A percentile compares a stretch with the other conserved stretches of the same genome.
phyloP scores from a whole-genome alignment of 225 moss, liverwort and hornwort species.

The Rhytidiadelphus loreus region DNA sequence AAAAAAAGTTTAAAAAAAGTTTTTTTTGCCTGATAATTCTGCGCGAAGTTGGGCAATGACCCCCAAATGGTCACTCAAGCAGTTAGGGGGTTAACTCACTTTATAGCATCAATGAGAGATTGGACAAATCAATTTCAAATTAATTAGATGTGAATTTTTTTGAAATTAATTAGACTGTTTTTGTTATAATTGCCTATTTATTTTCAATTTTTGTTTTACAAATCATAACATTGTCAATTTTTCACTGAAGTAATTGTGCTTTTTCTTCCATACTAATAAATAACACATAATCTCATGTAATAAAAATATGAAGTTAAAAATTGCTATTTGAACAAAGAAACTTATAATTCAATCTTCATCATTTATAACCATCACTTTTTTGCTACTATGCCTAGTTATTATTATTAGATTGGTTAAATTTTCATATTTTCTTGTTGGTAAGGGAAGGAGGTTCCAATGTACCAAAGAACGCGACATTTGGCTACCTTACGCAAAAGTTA shows the following conservation, averaged over 20 bases:
- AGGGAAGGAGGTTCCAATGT: background rate
- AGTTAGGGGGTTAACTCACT: no score
- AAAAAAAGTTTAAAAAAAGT: no score
- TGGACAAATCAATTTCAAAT: background rate
- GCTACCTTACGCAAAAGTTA: fast-evolving
- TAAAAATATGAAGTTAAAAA: background rate
- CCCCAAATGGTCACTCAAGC: no score
- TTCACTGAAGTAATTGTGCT: background rate
- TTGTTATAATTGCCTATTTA: background rate
- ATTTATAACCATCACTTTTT: no score
- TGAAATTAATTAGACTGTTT: background rate
- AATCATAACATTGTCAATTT: background rate
- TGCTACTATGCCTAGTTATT: fast-evolving
- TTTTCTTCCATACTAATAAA: background rate
- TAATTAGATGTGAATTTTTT: background rate
- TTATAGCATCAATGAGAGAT: background rate
- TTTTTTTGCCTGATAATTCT: no score
- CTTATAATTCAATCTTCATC: background rate
- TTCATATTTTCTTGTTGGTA: background rate
- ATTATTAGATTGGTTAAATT: background rate
- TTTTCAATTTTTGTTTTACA: background rate
- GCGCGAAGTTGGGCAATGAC: no score
- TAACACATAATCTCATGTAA: background rate
- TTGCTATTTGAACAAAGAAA: background rate
- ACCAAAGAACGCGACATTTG: background rate